Percentiles rank a stretch among this genome's conserved stretches.
phyloP scores from a whole-genome alignment of 495 filamentous ascomycete species.

The Aspergillus coremiiformis region DNA sequence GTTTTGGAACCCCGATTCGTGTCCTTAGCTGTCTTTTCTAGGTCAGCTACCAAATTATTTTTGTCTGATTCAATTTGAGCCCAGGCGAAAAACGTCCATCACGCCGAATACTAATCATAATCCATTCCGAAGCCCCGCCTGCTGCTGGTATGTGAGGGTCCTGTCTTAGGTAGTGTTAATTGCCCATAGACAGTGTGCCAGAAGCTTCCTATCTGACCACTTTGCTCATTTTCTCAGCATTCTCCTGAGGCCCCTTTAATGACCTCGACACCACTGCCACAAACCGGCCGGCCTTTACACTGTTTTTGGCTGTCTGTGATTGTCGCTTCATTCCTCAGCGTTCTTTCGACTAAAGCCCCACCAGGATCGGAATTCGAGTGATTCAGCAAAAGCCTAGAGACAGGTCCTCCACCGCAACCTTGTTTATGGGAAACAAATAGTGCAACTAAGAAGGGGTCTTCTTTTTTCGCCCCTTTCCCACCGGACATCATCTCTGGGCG shows the following conservation, averaged over 20 bases:
- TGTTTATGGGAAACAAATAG: constrained; percentile 15
- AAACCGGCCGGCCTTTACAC: background rate
- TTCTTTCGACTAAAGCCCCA: constrained; percentile 11
- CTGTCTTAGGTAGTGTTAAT: constrained; percentile 7
- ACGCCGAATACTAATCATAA: constrained; percentile 8
- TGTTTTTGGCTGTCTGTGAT: constrained; percentile 4
- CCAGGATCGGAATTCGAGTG: constrained; percentile 10
- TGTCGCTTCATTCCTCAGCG: constrained; percentile 7
- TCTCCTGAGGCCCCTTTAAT: constrained; percentile 11
- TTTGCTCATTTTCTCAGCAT: constrained; percentile 10
- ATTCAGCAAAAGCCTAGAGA: constrained; percentile 11
- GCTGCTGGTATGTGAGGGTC: constrained; percentile 8
- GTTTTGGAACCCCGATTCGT: background rate
- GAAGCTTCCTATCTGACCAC: constrained; percentile 14
- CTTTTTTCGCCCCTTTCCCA: background rate
- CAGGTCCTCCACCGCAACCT: constrained; percentile 1
- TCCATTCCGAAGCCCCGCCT: constrained; percentile 11
- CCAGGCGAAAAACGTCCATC: background rate
- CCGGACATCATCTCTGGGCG: background rate
- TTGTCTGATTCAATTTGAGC: background rate
- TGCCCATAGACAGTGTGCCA: constrained; percentile 10
- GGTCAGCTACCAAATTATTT: background rate
- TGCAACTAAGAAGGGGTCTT: constrained; percentile 7
- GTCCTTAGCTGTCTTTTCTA: background rate
- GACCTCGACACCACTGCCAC: constrained; percentile 5